Evolutionary conservation across 176 grass and related monocot genomes (phyloP).

Genomic region (Raddia distichophylla): DNA sequence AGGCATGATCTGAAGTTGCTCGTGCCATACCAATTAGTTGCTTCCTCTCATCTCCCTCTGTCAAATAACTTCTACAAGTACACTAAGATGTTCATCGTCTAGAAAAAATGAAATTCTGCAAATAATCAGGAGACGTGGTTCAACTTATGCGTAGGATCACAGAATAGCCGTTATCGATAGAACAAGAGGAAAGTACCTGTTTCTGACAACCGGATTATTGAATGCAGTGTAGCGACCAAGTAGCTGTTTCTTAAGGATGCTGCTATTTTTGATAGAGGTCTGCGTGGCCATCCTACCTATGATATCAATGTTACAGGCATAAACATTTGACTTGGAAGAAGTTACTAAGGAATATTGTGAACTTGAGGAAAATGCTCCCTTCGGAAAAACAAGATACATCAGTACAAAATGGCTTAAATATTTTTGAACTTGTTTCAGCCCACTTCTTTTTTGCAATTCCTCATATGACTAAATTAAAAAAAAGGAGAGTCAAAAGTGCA

Average conservation of each 20-base stretch:
- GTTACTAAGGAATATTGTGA: not conserved
- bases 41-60: constrained; percentile 82
- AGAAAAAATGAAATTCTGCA: constrained; percentile 70
- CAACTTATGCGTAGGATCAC: constrained; percentile 30
- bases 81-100: constrained; percentile 89
- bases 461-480: not conserved
- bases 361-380: not conserved
- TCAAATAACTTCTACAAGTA: constrained; percentile 99
- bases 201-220: constrained; percentile 53
- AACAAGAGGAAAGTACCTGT: constrained; percentile 46
- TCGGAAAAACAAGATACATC: not conserved
- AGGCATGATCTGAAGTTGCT: constrained; percentile 97
- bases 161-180: constrained; percentile 6
- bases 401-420: not conserved
- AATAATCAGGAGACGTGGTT: constrained; percentile 40
- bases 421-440: not conserved
- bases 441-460: not conserved
- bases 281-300: constrained; percentile 97
- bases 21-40: constrained; percentile 93
- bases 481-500: not conserved
- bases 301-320: constrained; percentile 37
- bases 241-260: constrained; percentile 96
- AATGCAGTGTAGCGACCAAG: constrained; percentile 89
- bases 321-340: not conserved
- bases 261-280: constrained; percentile 87